Evolutionary conservation across 1,284 basidiomycete genomes (phyloP).

Genomic region (Rhodotorula sp.): DNA sequence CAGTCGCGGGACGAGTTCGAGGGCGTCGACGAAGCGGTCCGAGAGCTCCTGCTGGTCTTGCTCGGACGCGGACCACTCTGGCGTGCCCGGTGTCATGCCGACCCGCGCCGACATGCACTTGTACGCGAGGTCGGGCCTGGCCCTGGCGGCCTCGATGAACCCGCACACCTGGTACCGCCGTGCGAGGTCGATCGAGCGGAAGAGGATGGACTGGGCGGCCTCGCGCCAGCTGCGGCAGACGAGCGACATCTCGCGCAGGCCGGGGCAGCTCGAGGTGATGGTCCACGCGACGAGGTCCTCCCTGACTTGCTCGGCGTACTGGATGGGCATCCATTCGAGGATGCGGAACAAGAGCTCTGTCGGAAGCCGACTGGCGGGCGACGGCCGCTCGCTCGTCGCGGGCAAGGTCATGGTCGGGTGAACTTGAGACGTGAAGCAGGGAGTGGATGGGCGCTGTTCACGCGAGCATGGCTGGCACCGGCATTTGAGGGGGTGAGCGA

Average conservation of each 20-base stretch:
- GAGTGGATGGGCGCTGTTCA: background rate
- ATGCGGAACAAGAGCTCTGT: constrained; percentile 6
- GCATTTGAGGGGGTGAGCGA: too few relatives aligned
- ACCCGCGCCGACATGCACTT: background rate
- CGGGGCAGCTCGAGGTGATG: constrained; percentile 9
- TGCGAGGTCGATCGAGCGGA: constrained; percentile 2
- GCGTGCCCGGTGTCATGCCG: background rate
- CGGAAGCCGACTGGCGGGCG: background rate
- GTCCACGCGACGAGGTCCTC: constrained; percentile 16
- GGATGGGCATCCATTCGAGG: constrained; percentile 5
- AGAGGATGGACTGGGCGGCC: constrained; percentile 1
- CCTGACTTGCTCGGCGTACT: background rate
- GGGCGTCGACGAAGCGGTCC: background rate
- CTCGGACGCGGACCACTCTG: background rate
- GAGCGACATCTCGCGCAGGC: background rate
- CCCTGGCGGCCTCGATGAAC: background rate
- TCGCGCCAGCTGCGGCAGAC: constrained; percentile 8
- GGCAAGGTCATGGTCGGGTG: background rate
- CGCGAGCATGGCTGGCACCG: too few relatives aligned
- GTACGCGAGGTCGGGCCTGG: background rate
- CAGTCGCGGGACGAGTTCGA: background rate
- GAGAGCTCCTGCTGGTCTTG: background rate
- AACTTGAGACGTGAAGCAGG: background rate
- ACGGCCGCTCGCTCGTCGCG: background rate
- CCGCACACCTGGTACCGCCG: background rate